Evolutionary conservation across 2,329 filamentous ascomycete species (phyloP).

Genomic region (Pseudogymnoascus sp.): DNA sequence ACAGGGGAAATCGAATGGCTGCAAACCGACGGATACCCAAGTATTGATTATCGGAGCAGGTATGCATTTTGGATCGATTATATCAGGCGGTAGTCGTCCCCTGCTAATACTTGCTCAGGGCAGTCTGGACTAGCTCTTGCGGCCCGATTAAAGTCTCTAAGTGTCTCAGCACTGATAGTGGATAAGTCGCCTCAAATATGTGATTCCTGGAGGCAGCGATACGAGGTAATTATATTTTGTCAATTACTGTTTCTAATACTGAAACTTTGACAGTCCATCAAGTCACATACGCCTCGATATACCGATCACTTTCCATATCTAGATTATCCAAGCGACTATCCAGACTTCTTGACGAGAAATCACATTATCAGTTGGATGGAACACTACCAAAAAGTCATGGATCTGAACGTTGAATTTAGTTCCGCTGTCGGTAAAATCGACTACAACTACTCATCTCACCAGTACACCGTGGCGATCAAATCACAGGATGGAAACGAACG

Average conservation of each 20-base stretch:
- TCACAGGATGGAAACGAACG: conserved; percentile 23
- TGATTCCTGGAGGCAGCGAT: not conserved
- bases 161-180: not conserved
- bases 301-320: conserved; percentile 27
- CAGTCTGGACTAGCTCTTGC: not conserved
- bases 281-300: not conserved
- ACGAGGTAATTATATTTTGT: not conserved
- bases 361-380: conserved; percentile 42
- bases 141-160: not conserved
- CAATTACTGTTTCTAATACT: not conserved
- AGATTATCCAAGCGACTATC: conserved; percentile 35
- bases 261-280: not conserved
- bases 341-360: conserved; percentile 37
- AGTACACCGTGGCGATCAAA: conserved; percentile 33
- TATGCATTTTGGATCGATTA: not conserved
- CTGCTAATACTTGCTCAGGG: not conserved
- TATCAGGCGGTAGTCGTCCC: not conserved
- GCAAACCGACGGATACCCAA: conserved; percentile 17
- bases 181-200: not conserved
- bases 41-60: not conserved
- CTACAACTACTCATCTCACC: conserved; percentile 27
- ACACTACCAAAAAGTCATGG: conserved; percentile 39
- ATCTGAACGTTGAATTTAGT: conserved; percentile 38
- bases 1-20: conserved; percentile 35
- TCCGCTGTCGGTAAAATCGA: conserved; percentile 33